Evolutionary conservation across 352 stramenopile genomes (phyloP), one percentile per base, ranked within the genome.

Genomic region (Heterotrichella gracilis): DNA sequence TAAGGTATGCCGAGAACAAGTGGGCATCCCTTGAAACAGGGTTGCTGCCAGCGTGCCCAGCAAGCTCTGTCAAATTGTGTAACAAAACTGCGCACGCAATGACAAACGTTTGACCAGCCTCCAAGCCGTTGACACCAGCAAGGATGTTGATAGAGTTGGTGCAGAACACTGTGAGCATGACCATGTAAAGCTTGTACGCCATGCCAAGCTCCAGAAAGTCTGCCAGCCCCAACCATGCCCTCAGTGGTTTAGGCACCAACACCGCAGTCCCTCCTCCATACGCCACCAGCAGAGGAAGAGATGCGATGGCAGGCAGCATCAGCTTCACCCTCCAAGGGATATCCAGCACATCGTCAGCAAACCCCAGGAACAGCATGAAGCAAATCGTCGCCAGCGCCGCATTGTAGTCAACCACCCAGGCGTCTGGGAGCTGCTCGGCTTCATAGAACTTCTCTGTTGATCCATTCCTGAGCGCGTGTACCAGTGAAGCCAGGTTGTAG

Each of bases 61-160:
- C 69, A 63, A 96, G 91, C 76, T 96, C 89, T 64, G 93, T 79
- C 2, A 95, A 70, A 76, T 96, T 96, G 75, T 95, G 89, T 14
- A 90, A 74, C 17, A 96, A 76, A 9, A 97, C 86, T 2, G 86
- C 85, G 70, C 81, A 86, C n/a, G 80, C 88, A 74, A 92, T 90
- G 13, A 92, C 79, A 66, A 88, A 82, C 4, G 81, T 83, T 74
- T 77, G 72, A 4, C 92, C 92, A 0, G 85, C 86, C 75, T 99
- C 92, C 2, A 99, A 80, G 0, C 92, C 92, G 75, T 99, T 99
- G 71, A 97, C 93, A 32, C 92, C 92, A 3, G 92, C 92, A 75
- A 96, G 96, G 71, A 99, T 99, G 78, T 98, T 98, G 75, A 99
- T 96, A 0, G 89, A 88, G 79, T 98, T 99, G 3, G 91, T 98